These are phyloP conservation scores for Xylaria sp. DNA, from an alignment of 2,329 filamentous ascomycete species.

Conservation along the genomic window DNA sequence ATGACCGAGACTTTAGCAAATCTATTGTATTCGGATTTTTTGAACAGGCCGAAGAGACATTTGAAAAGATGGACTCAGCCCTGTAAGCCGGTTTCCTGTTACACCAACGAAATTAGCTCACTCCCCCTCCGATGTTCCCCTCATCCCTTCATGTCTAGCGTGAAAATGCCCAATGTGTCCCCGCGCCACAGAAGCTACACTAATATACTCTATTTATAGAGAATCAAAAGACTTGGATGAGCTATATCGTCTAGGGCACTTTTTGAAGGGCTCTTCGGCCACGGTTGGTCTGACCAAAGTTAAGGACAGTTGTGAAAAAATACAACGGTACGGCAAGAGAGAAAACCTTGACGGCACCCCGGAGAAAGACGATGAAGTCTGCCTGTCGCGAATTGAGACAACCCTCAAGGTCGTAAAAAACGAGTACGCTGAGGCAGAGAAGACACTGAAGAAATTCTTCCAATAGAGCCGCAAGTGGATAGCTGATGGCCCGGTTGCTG, in stretches of 20 bases:
- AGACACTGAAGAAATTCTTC: conserved; percentile 74
- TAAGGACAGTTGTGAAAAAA: conserved; percentile 93
- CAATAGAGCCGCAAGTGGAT: conserved; percentile 28
- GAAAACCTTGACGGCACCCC: conserved; percentile 78
- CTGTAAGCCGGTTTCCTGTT: conserved; percentile 66
- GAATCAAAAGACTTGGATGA: conserved; percentile 69
- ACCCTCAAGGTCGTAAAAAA: conserved; percentile 74
- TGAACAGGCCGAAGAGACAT: conserved; percentile 85
- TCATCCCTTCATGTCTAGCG: conserved; percentile 3
- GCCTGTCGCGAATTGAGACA: conserved; percentile 71
- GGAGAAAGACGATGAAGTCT: conserved; percentile 70
- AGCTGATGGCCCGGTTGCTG: conserved; percentile 7
- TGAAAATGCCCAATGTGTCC: not conserved
- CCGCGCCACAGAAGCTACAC: conserved; percentile 11
- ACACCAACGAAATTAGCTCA: conserved; percentile 9
- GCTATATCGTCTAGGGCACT: conserved; percentile 87
- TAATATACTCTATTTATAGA: conserved; percentile 53
- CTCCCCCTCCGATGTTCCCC: conserved; percentile 13
- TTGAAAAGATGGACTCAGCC: conserved; percentile 79
- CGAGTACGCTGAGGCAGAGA: conserved; percentile 78
- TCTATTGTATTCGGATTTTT: conserved; percentile 93
- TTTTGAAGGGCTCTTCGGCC: conserved; percentile 95
- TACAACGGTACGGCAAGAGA: conserved; percentile 86
- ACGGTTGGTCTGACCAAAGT: conserved; percentile 91
- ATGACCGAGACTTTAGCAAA: conserved; percentile 84